Conservation (phyloP, 495 filamentous ascomycete genomes). For the Aspergillus olivimuriae region DNA sequence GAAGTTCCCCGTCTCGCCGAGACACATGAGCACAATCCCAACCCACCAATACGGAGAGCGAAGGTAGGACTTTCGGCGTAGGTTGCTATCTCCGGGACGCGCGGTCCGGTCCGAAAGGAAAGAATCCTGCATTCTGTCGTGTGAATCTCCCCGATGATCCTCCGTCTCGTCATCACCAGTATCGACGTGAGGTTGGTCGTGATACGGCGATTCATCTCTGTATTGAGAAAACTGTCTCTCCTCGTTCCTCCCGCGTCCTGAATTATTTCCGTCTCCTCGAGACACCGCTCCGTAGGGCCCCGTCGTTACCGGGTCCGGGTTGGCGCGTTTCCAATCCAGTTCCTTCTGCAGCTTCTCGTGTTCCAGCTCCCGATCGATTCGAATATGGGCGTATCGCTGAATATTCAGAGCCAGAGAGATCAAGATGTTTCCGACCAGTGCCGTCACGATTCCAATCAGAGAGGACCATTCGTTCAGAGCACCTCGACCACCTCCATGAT, state of each 20-base stretch:
- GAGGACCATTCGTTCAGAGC: constrained; percentile 76
- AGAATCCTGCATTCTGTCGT: constrained; percentile 22
- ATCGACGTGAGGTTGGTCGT: background rate
- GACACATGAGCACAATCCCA: constrained; percentile 81
- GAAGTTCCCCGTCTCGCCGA: constrained; percentile 96
- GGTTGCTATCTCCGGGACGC: constrained; percentile 28
- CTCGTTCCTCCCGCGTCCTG: constrained; percentile 1
- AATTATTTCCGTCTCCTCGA: constrained; percentile 25
- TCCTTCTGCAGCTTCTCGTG: constrained; percentile 40
- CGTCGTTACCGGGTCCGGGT: constrained; percentile 11
- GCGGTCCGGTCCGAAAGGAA: constrained; percentile 36
- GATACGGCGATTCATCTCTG: constrained; percentile 19
- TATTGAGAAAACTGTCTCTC: constrained; percentile 18
- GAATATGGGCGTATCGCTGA: constrained; percentile 90
- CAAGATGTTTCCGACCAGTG: constrained; percentile 83
- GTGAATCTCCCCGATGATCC: constrained; percentile 13
- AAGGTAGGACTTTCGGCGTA: constrained; percentile 62
- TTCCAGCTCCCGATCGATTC: constrained; percentile 58
- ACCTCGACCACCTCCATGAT: constrained; percentile 33
- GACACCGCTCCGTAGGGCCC: constrained; percentile 32
- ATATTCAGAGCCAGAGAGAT: constrained; percentile 95
- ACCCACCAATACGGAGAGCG: constrained; percentile 93
- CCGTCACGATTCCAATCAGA: constrained; percentile 87
- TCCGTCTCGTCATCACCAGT: constrained; percentile 6
- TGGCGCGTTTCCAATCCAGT: constrained; percentile 21